These are phyloP conservation scores for Closterium sp. DNA, from an alignment of 139 green algal species.

Conservation along the genomic window DNA sequence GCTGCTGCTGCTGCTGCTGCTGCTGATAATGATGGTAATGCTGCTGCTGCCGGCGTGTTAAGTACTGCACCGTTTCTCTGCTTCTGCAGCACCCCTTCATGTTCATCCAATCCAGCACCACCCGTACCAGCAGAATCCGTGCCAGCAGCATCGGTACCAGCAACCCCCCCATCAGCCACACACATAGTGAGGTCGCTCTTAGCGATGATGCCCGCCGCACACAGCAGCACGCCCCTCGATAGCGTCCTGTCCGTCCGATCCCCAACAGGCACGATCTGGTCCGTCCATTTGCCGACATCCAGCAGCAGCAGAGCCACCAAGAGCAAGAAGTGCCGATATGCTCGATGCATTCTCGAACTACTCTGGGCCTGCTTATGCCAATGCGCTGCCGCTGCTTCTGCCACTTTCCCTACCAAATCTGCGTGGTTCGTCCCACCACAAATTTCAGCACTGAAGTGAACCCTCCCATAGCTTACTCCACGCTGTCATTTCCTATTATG, in stretches of 20 bases:
- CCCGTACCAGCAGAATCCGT: too few relatives aligned
- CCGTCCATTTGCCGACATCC: background rate
- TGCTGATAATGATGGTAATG: too few relatives aligned
- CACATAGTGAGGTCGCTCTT: background rate
- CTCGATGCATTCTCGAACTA: background rate
- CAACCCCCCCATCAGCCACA: background rate
- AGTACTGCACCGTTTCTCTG: too few relatives aligned
- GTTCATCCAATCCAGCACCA: too few relatives aligned
- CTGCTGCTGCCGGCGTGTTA: too few relatives aligned
- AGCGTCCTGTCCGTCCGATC: background rate
- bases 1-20: too few relatives aligned
- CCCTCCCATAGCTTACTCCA: background rate
- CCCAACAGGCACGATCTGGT: background rate
- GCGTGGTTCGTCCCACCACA: background rate
- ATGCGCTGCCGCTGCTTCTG: background rate
- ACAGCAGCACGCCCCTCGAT: background rate
- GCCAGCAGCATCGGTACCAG: background rate
- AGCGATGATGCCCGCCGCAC: background rate
- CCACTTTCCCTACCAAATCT: background rate
- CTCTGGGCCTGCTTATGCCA: background rate
- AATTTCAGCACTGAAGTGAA: background rate
- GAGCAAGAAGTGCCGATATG: background rate
- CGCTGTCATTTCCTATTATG: background rate
- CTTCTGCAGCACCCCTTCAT: too few relatives aligned
- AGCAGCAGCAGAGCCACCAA: background rate